phyloP scores from a whole-genome alignment of 306 rosid genomes.

The Argentina anserina region DNA sequence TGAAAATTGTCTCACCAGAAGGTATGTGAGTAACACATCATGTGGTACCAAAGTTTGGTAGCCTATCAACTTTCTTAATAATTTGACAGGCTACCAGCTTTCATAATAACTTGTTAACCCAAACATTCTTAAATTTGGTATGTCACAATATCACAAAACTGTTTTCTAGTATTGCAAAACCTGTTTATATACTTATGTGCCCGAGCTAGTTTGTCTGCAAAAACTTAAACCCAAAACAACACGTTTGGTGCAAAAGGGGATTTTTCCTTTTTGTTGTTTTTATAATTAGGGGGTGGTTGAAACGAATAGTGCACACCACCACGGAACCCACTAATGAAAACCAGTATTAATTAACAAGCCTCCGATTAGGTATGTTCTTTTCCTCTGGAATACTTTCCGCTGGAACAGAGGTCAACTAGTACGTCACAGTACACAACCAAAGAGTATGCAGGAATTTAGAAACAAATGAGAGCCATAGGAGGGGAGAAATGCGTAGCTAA shows the following conservation, averaged over 20 bases:
- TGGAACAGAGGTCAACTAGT: background rate
- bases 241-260: background rate
- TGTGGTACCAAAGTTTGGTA: background rate
- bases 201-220: background rate
- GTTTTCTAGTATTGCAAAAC: background rate
- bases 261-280: background rate
- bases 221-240: background rate
- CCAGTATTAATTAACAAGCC: background rate
- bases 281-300: background rate
- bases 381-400: background rate
- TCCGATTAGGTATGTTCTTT: background rate
- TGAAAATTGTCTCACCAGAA: background rate
- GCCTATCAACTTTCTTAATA: background rate
- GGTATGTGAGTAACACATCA: background rate
- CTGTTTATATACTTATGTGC: no score
- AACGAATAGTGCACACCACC: background rate
- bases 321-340: background rate
- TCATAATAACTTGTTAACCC: no score
- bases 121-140: background rate
- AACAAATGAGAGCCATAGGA: background rate
- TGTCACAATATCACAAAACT: background rate
- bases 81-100: background rate
- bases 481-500: background rate
- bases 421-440: no score
- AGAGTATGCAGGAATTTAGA: background rate